Base-by-base conservation (phyloP, 306 rosid genomes). In the Astragalus membranaceus region DNA sequence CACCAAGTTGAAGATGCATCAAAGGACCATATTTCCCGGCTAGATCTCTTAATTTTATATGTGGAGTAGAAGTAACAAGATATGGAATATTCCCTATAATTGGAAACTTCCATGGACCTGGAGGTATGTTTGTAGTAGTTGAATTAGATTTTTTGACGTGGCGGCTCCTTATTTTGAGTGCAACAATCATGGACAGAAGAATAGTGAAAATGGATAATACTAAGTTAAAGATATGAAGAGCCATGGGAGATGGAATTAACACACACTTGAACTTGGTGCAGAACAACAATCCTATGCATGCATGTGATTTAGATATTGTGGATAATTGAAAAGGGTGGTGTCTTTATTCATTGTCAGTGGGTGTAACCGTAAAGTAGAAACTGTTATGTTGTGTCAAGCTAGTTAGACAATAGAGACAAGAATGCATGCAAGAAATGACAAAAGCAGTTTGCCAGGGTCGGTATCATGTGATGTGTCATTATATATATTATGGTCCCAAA, bases 1-100 rank as follows among this genome's bases (percentile, higher is more conserved):
- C 83, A 2, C 75, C 83, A 5, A 79, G 46, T 66, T 75, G 58
- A 0, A 82, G 70, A 20, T 82, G 81, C 41, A 82, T 50, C n/a
- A 82, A 33, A 1, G 75, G 76, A 1, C 86, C 86, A 75, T 82
- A 36, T 41, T 14, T 66, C 42, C 41, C 14, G 10, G 75, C 35
- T 3, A 70, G 8, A 0, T 70, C 57, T 57, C 67, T 44, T 29
- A 72, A 36, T 47, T 12, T 72, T 46, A 58, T 3, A 16, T 70
- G 67, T 61, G 88, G 80, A 0, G 52, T 42, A 3, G 70, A 10
- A 4, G 47, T 16, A 42, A 63, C 1, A 63, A 63, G 65, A 41
- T 52, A 7, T 4, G 7, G 72, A 52, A 73, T 73, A 7, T 60
- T 82, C 29, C 83, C 86, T 3, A 70, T 20, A 0, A 66, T 47